These are phyloP conservation scores for Corylus heterophylla DNA, from an alignment of 306 rosid genomes.

Conservation along the genomic window DNA sequence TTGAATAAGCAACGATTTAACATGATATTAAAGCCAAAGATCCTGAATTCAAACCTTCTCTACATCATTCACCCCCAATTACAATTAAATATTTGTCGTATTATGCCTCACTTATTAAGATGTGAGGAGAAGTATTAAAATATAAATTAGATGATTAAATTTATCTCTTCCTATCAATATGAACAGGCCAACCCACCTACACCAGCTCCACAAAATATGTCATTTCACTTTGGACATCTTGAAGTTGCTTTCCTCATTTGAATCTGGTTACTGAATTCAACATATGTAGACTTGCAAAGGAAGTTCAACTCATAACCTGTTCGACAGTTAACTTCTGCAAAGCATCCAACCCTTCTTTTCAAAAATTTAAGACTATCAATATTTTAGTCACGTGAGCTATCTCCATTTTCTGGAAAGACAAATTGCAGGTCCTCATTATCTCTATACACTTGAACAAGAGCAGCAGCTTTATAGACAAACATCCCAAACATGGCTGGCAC, in stretches of 20 bases:
- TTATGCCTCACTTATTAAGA: too few species aligned
- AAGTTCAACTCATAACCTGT: not conserved
- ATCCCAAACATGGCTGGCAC: constrained; percentile 94
- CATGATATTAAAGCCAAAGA: too few species aligned
- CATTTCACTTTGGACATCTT: constrained; percentile 12
- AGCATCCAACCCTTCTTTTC: constrained; percentile 14
- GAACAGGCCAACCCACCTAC: not conserved
- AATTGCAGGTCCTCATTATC: constrained; percentile 75
- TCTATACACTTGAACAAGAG: constrained; percentile 83
- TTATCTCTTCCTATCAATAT: too few species aligned
- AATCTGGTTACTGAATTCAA: constrained; percentile 1
- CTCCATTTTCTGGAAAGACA: constrained; percentile 61
- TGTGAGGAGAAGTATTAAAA: too few species aligned
- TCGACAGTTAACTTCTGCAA: not conserved
- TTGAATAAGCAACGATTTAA: too few species aligned
- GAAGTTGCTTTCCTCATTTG: not conserved
- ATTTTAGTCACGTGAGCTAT: constrained; percentile 32
- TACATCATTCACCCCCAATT: too few species aligned
- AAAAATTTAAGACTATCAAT: not conserved
- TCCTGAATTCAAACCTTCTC: too few species aligned
- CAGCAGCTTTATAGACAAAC: constrained; percentile 94
- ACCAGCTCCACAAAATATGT: not conserved
- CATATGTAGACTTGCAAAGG: not conserved
- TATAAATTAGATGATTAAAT: too few species aligned
- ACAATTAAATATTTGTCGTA: too few species aligned